Conservation (phyloP, 1,139 yeast species). For the Lodderomyces margitis region DNA sequence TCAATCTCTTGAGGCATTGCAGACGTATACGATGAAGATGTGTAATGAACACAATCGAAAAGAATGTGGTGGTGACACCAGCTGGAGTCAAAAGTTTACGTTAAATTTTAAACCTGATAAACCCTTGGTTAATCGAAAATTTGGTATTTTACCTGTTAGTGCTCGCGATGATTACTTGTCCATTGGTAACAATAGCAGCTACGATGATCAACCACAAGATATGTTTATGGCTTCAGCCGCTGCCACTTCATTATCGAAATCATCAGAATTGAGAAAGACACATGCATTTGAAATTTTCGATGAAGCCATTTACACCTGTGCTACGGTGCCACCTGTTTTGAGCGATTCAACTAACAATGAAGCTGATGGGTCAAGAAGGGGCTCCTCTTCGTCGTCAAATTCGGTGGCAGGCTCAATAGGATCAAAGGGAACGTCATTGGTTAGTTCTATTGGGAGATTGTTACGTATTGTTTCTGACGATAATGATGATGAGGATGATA, state of each 20-base stretch:
- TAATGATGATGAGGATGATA: slow-evolving; percentile 2
- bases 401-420: slow-evolving; percentile 1
- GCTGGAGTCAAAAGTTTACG: slow-evolving; percentile 11
- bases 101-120: slow-evolving; percentile 40
- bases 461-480: slow-evolving; percentile 36
- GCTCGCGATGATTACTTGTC: slow-evolving; percentile 27
- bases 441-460: slow-evolving; percentile 38
- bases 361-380: background rate
- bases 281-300: slow-evolving; percentile 76
- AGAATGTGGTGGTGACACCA: background rate
- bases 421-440: slow-evolving; percentile 25
- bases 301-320: slow-evolving; percentile 67
- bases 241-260: slow-evolving; percentile 15
- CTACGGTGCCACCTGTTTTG: slow-evolving; percentile 16
- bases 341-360: slow-evolving; percentile 1
- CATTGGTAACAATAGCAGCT: slow-evolving; percentile 15
- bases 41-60: background rate
- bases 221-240: slow-evolving; percentile 11
- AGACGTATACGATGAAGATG: slow-evolving; percentile 17
- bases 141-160: slow-evolving; percentile 42
- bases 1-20: slow-evolving; percentile 20
- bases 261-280: slow-evolving; percentile 43
- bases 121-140: slow-evolving; percentile 52
- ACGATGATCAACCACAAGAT: slow-evolving; percentile 2
- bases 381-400: background rate